phyloP scores from a whole-genome alignment of 495 filamentous ascomycete species.

The Penicillium paradoxum region DNA sequence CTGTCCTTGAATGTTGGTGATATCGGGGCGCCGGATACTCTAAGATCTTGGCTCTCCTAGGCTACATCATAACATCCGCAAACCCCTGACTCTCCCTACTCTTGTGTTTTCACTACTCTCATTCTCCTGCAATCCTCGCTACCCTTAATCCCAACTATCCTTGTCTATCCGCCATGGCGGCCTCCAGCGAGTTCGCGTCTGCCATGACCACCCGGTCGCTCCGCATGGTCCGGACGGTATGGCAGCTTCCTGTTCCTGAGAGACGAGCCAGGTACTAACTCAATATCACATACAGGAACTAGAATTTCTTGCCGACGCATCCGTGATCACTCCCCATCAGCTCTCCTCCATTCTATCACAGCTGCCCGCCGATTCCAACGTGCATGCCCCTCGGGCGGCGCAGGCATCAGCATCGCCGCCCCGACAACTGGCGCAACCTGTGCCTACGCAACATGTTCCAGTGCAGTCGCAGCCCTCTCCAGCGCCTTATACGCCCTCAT shows the following conservation, averaged over 20 bases:
- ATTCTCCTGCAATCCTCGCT: background rate
- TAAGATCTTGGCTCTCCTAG: background rate
- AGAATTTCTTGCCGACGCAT: slow-evolving; percentile 76
- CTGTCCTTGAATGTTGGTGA: too few species aligned
- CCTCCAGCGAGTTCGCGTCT: slow-evolving; percentile 33
- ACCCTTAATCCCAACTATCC: background rate
- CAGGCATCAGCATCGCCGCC: slow-evolving; percentile 10
- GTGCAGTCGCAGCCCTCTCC: slow-evolving; percentile 32
- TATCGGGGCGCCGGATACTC: background rate
- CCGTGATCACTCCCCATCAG: slow-evolving; percentile 64
- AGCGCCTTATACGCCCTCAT: slow-evolving; percentile 37
- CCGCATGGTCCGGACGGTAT: slow-evolving; percentile 77
- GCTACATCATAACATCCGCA: slow-evolving; percentile 1
- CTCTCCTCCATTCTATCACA: slow-evolving; percentile 66
- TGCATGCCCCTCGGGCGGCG: slow-evolving; percentile 23
- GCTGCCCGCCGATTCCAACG: slow-evolving; percentile 59
- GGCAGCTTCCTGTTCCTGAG: slow-evolving; percentile 17
- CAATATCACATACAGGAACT: slow-evolving; percentile 63
- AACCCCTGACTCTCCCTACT: background rate
- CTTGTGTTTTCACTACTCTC: background rate
- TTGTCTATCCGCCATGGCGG: slow-evolving; percentile 29
- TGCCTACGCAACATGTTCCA: slow-evolving; percentile 27
- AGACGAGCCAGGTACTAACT: slow-evolving; percentile 6
- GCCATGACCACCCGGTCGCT: slow-evolving; percentile 75
- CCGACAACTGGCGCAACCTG: slow-evolving; percentile 12